phyloP scores from a whole-genome alignment of 1,139 yeast species.

The Yamadazyma triangularis region DNA sequence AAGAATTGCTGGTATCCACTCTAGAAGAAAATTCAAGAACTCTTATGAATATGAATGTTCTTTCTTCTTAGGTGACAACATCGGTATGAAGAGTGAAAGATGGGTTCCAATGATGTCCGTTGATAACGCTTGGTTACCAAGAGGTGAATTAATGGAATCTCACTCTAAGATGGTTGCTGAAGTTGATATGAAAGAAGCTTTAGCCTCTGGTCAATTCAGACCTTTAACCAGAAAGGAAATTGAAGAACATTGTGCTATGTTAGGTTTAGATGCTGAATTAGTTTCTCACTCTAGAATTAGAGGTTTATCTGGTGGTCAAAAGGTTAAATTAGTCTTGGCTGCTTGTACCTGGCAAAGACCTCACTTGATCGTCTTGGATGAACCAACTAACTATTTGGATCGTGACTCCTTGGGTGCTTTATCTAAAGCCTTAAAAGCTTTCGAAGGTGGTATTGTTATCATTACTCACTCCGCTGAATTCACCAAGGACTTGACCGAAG shows the following conservation, averaged over 20 bases:
- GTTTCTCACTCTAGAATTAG: slow-evolving; percentile 99
- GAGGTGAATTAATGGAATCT: slow-evolving; percentile 98
- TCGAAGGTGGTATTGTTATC: slow-evolving; percentile 99
- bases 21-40: slow-evolving; percentile 99
- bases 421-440: slow-evolving; percentile 96
- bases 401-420: slow-evolving; percentile 99
- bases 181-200: slow-evolving; percentile 99
- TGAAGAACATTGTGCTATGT: slow-evolving; percentile 96
- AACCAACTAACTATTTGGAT: slow-evolving; percentile 98
- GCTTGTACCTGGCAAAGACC: slow-evolving; percentile 99
- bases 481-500: slow-evolving; percentile 98
- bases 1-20: slow-evolving; percentile 91
- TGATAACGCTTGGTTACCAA: slow-evolving; percentile 99
- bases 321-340: slow-evolving; percentile 98
- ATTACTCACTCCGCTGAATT: slow-evolving; percentile 99
- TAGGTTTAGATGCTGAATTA: slow-evolving; percentile 98
- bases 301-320: slow-evolving; percentile 99
- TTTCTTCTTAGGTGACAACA: slow-evolving; percentile 94
- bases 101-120: slow-evolving; percentile 99
- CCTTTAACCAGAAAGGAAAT: slow-evolving; percentile 99
- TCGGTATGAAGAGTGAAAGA: slow-evolving; percentile 98
- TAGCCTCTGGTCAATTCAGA: slow-evolving; percentile 99
- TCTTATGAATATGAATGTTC: slow-evolving; percentile 99
- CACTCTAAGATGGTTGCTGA: slow-evolving; percentile 99
- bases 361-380: slow-evolving; percentile 98